phyloP scores from a whole-genome alignment of 1,284 basidiomycete species.

The Tylopilus orsonianus region DNA sequence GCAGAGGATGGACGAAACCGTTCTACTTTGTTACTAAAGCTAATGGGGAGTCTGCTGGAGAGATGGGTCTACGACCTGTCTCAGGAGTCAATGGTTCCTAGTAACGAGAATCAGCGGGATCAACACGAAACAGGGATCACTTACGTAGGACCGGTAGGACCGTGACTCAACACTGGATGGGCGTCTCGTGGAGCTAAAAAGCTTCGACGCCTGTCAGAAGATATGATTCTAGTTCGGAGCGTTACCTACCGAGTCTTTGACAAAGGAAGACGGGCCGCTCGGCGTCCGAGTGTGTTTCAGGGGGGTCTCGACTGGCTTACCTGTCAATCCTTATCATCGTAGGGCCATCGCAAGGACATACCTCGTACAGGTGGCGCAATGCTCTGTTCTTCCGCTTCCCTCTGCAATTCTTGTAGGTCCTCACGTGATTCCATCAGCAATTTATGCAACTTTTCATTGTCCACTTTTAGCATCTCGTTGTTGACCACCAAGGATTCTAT shows the following conservation, averaged over 20 bases:
- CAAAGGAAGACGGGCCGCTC: conserved; percentile 41
- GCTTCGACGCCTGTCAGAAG: conserved; percentile 22
- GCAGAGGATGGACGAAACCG: conserved; percentile 40
- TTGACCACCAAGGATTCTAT: conserved; percentile 81
- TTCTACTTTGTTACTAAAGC: conserved; percentile 44
- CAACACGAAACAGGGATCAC: conserved; percentile 16
- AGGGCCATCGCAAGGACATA: conserved; percentile 19
- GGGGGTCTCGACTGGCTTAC: conserved; percentile 38
- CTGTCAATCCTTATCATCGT: conserved; percentile 13
- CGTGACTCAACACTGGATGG: conserved; percentile 37
- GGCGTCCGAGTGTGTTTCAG: conserved; percentile 41
- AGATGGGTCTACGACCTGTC: conserved; percentile 53
- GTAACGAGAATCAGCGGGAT: conserved; percentile 9
- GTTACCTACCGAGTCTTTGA: conserved; percentile 38
- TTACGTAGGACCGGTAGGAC: conserved; percentile 41
- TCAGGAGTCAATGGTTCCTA: conserved; percentile 66
- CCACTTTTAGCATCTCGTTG: conserved; percentile 79
- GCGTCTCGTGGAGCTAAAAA: conserved; percentile 26
- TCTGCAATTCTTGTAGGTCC: conserved; percentile 65
- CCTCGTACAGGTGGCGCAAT: conserved; percentile 45
- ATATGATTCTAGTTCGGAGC: background rate
- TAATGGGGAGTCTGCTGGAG: conserved; percentile 51
- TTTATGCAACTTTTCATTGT: conserved; percentile 76
- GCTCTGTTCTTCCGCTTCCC: conserved; percentile 73
- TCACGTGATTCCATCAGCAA: conserved; percentile 76